Evolutionary conservation across 192 early-diverging fungal species (phyloP).

Genomic region (Neocallimastix lanati): DNA sequence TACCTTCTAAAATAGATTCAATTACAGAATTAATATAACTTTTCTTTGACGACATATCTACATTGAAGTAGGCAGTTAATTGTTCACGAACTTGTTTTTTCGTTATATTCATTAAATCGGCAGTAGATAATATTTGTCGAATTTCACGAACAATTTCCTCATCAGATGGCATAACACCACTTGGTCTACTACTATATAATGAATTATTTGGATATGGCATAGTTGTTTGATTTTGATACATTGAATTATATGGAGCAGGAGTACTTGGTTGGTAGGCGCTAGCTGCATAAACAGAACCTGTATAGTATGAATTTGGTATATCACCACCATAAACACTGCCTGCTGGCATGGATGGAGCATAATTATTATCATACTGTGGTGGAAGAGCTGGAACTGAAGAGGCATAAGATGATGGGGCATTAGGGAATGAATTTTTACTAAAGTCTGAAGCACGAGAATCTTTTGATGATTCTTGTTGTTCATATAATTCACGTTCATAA

Average conservation of each 20-base stretch:
- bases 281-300: background rate
- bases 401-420: background rate
- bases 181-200: background rate
- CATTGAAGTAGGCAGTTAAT: conserved; percentile 38
- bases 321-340: background rate
- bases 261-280: background rate
- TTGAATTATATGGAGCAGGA: background rate
- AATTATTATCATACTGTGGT: background rate
- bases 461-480: conserved; percentile 7
- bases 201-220: background rate
- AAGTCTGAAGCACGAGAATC: conserved; percentile 12
- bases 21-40: conserved; percentile 57
- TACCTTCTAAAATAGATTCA: conserved; percentile 22
- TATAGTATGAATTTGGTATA: background rate
- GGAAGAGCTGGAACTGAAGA: background rate
- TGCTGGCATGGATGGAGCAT: background rate
- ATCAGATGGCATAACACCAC: conserved; percentile 39
- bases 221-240: background rate
- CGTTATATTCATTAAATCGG: conserved; percentile 54
- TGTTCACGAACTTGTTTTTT: conserved; percentile 66
- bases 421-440: background rate
- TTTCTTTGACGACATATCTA: conserved; percentile 40
- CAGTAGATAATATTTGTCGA: conserved; percentile 41
- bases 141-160: conserved; percentile 57
- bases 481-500: conserved; percentile 7